Percentiles rank a stretch among this genome's conserved stretches.
These are phyloP conservation scores for Athelia psychrophila DNA, from an alignment of 1,284 basidiomycete genomes.

Conservation along the genomic window DNA sequence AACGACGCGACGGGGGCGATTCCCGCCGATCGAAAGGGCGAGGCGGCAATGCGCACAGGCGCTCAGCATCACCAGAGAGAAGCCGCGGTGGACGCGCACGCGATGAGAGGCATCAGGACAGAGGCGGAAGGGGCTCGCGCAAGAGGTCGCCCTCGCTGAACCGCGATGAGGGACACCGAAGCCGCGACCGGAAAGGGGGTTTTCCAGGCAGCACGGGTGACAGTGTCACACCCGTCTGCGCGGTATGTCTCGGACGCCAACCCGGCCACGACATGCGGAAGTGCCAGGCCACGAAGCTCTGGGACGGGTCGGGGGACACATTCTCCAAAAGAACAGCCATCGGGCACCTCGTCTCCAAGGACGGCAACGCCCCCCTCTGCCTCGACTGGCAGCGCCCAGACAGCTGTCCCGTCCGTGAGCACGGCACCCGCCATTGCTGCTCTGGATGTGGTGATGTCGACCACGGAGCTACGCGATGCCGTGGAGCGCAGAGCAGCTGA, in stretches of 20 bases:
- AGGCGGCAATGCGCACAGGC: too few species aligned
- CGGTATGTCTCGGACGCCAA: constrained; percentile 11
- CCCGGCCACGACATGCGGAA: constrained; percentile 9
- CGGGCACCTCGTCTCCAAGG: background rate
- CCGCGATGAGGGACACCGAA: too few species aligned
- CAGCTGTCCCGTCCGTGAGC: constrained; percentile 9
- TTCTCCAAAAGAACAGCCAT: background rate
- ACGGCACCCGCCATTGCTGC: constrained; percentile 13
- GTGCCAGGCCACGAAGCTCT: constrained; percentile 5
- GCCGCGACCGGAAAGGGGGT: too few species aligned
- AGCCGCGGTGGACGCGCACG: too few species aligned
- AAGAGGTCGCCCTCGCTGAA: too few species aligned
- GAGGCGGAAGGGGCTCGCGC: too few species aligned
- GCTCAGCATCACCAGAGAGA: too few species aligned
- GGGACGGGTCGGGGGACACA: constrained; percentile 6
- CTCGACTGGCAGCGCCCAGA: constrained; percentile 9
- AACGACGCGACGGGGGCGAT: too few species aligned
- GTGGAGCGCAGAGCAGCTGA: constrained; percentile 14
- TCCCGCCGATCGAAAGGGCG: too few species aligned
- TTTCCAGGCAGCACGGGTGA: too few species aligned
- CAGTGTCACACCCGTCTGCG: constrained; percentile 6
- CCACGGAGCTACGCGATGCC: constrained; percentile 23
- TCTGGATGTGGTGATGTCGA: constrained; percentile 15
- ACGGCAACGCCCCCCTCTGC: constrained; percentile 6
- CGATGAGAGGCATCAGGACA: too few species aligned